Percentiles rank a stretch among this genome's conserved stretches.
Evolutionary conservation across 345 rosid genomes (phyloP).

Genomic region (Cochlearia excelsa): DNA sequence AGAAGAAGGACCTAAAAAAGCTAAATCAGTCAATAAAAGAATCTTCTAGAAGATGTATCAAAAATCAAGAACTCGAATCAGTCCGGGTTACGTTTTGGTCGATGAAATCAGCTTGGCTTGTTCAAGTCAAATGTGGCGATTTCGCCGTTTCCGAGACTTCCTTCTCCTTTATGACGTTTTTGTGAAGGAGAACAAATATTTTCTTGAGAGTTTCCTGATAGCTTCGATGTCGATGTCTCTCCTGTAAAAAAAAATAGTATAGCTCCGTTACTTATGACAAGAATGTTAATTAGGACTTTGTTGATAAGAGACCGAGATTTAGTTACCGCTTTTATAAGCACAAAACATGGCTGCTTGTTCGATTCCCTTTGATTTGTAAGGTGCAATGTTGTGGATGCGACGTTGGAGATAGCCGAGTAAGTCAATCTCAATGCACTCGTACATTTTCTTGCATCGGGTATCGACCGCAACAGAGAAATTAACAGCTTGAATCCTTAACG

Average conservation of each 20-base stretch:
- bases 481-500: conserved; percentile 63
- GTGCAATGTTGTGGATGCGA: conserved; percentile 66
- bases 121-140: conserved; percentile 58
- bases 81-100: conserved; percentile 17
- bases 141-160: conserved; percentile 20
- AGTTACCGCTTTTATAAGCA: conserved; percentile 44
- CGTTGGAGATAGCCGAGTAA: conserved; percentile 66
- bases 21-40: too few species aligned
- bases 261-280: neutral
- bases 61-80: too few species aligned
- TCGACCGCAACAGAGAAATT: conserved; percentile 54
- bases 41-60: too few species aligned
- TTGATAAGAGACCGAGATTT: neutral
- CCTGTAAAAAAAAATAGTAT: conserved; percentile 30
- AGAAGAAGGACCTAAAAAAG: too few species aligned
- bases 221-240: conserved; percentile 38
- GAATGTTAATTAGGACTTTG: too few species aligned
- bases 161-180: conserved; percentile 60
- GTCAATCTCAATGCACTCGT: conserved; percentile 80
- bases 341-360: conserved; percentile 62
- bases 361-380: conserved; percentile 75
- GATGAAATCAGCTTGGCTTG: conserved; percentile 53
- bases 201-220: neutral
- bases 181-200: conserved; percentile 35
- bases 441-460: conserved; percentile 75